Conservation (phyloP, 179 eudicot genomes). For the Silene vulgaris region DNA sequence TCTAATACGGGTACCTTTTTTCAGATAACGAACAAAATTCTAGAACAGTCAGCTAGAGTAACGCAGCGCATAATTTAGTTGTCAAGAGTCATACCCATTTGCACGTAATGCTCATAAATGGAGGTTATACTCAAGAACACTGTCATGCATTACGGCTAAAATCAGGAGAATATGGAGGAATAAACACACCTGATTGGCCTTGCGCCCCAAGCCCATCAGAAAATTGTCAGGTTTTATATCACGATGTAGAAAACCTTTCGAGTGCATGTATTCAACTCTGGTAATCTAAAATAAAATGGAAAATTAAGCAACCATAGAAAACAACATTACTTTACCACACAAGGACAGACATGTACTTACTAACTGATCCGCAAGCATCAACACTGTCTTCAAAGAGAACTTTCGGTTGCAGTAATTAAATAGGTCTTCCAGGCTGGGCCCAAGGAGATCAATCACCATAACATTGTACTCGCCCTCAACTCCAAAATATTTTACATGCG, state of each 20-base stretch:
- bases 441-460: constrained; percentile 98
- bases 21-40: background rate
- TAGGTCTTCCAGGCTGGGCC: constrained; percentile 89
- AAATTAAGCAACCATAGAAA: constrained; percentile 3
- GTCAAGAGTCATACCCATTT: background rate
- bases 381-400: constrained; percentile 73
- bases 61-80: background rate
- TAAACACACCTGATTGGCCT: constrained; percentile 80
- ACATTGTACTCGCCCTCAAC: constrained; percentile 81
- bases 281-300: constrained; percentile 48
- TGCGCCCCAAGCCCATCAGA: constrained; percentile 96
- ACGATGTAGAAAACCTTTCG: constrained; percentile 95
- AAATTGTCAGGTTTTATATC: constrained; percentile 98
- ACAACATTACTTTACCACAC: background rate
- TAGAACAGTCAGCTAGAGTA: background rate
- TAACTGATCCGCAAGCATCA: constrained; percentile 97
- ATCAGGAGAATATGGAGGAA: background rate
- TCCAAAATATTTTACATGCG: constrained; percentile 87
- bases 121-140: background rate
- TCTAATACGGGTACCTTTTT: too few species aligned
- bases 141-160: background rate
- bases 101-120: background rate
- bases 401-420: constrained; percentile 90
- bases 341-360: constrained; percentile 40
- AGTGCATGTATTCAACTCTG: constrained; percentile 94